phyloP scores from a whole-genome alignment of 164 flowering plant species.

The Piper betle region DNA sequence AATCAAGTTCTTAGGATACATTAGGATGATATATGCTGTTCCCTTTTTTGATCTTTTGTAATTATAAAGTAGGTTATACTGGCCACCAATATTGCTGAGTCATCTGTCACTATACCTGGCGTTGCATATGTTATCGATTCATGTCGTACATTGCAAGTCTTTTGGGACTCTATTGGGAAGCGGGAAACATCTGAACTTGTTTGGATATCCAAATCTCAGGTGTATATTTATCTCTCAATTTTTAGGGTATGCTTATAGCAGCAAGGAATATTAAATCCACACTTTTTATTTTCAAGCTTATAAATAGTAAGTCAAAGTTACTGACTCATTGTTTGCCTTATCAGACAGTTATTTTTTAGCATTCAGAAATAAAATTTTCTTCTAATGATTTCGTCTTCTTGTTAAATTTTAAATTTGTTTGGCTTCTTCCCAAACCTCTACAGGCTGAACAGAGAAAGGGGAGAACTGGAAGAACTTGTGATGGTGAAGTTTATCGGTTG shows the following conservation, averaged over 20 bases:
- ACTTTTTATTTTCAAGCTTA: too few species aligned
- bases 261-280: not conserved
- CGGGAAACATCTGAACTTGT: conserved; percentile 60
- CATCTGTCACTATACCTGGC: conserved; percentile 97
- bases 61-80: conserved; percentile 58
- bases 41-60: conserved; percentile 1
- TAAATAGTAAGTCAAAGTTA: too few species aligned
- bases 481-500: conserved; percentile 74
- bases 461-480: conserved; percentile 95
- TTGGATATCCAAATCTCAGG: conserved; percentile 99
- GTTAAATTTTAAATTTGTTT: not conserved
- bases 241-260: too few species aligned
- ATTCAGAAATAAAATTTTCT: too few species aligned
- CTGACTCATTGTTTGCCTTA: too few species aligned
- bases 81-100: conserved; percentile 98
- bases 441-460: conserved; percentile 96
- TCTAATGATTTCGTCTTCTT: not conserved
- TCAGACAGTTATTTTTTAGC: too few species aligned
- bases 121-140: conserved; percentile 96
- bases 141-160: conserved; percentile 87
- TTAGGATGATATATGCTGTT: not conserved
- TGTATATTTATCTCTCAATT: conserved; percentile 4
- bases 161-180: conserved; percentile 57
- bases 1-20: not conserved
- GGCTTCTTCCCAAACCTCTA: not conserved